These are phyloP conservation scores for Claviceps digitariae DNA, from an alignment of 2,329 filamentous ascomycete species.

Conservation along the genomic window DNA sequence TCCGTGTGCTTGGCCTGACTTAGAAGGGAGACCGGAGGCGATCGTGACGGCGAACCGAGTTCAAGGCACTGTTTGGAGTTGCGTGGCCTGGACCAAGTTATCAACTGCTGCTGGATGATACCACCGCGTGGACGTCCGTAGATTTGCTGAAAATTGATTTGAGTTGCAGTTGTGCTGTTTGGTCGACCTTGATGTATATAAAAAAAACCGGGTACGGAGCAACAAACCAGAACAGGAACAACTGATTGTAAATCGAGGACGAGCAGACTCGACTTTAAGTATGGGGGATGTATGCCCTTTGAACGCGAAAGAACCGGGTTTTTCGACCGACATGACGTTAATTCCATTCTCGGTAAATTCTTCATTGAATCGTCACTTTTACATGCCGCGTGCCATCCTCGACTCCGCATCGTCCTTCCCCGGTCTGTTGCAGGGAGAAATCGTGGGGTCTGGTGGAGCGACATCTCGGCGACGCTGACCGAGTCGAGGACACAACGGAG, in stretches of 20 bases:
- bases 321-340: background rate
- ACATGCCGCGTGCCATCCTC: background rate
- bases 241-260: too few relatives aligned
- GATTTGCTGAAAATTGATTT: background rate
- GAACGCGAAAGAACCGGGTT: background rate
- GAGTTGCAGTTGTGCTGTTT: background rate
- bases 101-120: background rate
- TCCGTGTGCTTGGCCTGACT: background rate
- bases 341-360: background rate
- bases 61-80: background rate
- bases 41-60: background rate
- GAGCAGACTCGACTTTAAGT: background rate
- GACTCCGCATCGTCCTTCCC: background rate
- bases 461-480: conserved; percentile 2
- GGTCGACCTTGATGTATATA: background rate
- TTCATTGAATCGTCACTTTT: background rate
- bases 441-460: conserved; percentile 1
- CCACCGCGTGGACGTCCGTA: background rate
- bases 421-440: background rate
- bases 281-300: background rate
- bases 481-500: background rate
- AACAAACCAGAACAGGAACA: too few relatives aligned
- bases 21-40: background rate
- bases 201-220: too few relatives aligned
- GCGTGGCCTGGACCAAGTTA: background rate